Base-by-base conservation (phyloP, 306 rosid species). In the Glycine tomentella region DNA sequence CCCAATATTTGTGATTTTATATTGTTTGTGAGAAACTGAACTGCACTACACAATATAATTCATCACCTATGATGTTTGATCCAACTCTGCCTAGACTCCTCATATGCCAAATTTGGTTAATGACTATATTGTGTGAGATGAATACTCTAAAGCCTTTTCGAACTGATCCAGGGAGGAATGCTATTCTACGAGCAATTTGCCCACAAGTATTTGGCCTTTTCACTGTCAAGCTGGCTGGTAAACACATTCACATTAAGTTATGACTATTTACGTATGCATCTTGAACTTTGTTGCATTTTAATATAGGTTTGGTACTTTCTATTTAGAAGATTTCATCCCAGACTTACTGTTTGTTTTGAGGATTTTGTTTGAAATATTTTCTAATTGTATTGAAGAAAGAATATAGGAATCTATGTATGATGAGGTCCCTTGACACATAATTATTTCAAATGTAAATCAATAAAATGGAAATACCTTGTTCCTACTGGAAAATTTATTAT, bases 191-290 rank as follows among this genome's bases (percentile, higher is more conserved):
- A 86, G 98, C 91, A 82, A 85, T 95, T 68, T 95, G 98, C 89
- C 97, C 98, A 53, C 98, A 95, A 88, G 80, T 95, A 71, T 92
- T 88, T 87, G 98, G 95, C 82, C 97, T 95, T 80, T 92, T 92
- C 77, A 95, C 97, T 17, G 97, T 92, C 82, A 95, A 95, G 88
- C 94, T 95, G 81, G 97, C 98, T 74, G 98, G 98, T 95, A 83
- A 78, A 64, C 65, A 44, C 55, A 11, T 73, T 77, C 75, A 72
- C 76, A 69, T 69, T 62, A 53, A 74, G 44, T 73, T 61, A n/a
- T 77, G 61, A 48, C 51, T 70, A 74, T 56, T 59, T 62, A 45
- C 8, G 9, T 12, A 8, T 72, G 77, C 73, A 73, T 48, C 56
- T 49, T 72, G 50, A 82, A 69, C 69, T 56, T 55, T 45, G 36